phyloP scores from a whole-genome alignment of 2,329 filamentous ascomycete genomes.

The Scopulariopsis brevicaulis region DNA sequence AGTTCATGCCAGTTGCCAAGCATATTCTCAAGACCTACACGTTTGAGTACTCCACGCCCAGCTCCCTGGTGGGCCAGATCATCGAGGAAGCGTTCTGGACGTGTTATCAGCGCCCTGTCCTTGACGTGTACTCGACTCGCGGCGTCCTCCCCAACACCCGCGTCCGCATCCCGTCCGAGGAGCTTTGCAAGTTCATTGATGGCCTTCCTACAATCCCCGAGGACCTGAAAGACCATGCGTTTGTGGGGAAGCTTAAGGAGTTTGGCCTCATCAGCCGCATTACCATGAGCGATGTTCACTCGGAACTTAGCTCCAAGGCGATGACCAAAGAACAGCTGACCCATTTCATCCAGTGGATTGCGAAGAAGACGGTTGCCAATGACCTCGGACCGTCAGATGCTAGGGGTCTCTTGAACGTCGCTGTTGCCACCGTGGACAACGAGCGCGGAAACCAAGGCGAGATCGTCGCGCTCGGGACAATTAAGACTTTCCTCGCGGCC shows the following conservation, averaged over 20 bases:
- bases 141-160: conserved; percentile 77
- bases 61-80: conserved; percentile 67
- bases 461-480: conserved; percentile 66
- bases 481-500: conserved; percentile 61
- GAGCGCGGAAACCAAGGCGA: conserved; percentile 45
- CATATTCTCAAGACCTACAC: conserved; percentile 83
- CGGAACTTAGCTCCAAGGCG: conserved; percentile 73
- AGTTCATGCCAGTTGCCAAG: conserved; percentile 65
- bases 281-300: conserved; percentile 74
- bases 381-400: conserved; percentile 62
- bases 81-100: conserved; percentile 97
- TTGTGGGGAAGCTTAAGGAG: conserved; percentile 70
- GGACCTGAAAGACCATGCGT: conserved; percentile 59
- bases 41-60: conserved; percentile 83
- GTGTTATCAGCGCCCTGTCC: conserved; percentile 67
- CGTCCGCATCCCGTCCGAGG: conserved; percentile 64
- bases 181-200: conserved; percentile 63
- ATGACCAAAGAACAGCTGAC: conserved; percentile 67
- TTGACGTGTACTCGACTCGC: conserved; percentile 80
- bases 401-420: conserved; percentile 63
- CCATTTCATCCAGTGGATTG: conserved; percentile 78
- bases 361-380: conserved; percentile 56
- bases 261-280: conserved; percentile 83
- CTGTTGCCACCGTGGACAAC: conserved; percentile 58
- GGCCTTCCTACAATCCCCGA: conserved; percentile 80